Evolutionary conservation across 2,329 filamentous ascomycete species (phyloP).

Genomic region (Chrysosporium keratinophilum): DNA sequence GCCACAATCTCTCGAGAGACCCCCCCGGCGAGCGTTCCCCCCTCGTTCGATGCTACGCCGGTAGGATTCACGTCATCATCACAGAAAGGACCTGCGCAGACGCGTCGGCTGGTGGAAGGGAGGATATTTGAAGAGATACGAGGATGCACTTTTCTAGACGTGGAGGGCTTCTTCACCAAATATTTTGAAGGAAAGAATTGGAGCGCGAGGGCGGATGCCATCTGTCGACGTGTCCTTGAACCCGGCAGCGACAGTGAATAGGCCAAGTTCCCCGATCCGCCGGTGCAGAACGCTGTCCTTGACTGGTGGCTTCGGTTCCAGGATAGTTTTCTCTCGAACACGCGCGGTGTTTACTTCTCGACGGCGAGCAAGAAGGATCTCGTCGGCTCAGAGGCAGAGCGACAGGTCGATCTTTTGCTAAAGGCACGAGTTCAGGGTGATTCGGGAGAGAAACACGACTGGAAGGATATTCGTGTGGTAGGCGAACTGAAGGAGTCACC

Average conservation of each 20-base stretch:
- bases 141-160: conserved; percentile 14
- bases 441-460: conserved; percentile 14
- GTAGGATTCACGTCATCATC: conserved; percentile 12
- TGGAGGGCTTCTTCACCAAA: conserved; percentile 18
- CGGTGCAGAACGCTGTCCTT: conserved; percentile 8
- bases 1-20: conserved; percentile 11
- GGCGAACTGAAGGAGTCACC: conserved; percentile 15
- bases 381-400: conserved; percentile 13
- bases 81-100: conserved; percentile 18
- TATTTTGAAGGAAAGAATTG: conserved; percentile 20
- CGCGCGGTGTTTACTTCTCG: conserved; percentile 13
- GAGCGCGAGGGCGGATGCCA: conserved; percentile 7
- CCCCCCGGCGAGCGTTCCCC: conserved; percentile 9
- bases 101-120: conserved; percentile 14
- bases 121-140: conserved; percentile 17
- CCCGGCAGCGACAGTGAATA: conserved; percentile 1
- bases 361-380: conserved; percentile 3
- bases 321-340: conserved; percentile 14
- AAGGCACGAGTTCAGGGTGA: conserved; percentile 6
- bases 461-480: conserved; percentile 17
- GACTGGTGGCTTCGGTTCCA: conserved; percentile 18
- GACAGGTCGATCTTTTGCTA: conserved; percentile 17
- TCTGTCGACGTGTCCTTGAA: conserved; percentile 2
- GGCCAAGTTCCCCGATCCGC: conserved; percentile 13
- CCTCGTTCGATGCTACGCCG: conserved; percentile 11